These are phyloP conservation scores for Cicer chorassanicum DNA, from an alignment of 306 rosid species.

Conservation along the genomic window DNA sequence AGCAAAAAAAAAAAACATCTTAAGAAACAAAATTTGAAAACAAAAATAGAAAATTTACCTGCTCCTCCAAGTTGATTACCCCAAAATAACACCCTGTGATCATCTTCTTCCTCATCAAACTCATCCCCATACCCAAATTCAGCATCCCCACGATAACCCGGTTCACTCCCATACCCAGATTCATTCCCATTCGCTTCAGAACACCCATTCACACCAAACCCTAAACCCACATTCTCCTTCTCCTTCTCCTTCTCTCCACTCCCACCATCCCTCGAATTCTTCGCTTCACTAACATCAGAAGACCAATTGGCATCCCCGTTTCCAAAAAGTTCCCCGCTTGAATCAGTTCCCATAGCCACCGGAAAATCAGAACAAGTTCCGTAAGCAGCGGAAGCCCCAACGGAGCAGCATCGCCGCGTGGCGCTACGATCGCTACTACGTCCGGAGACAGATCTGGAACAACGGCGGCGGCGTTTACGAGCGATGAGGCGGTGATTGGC, in stretches of 20 bases:
- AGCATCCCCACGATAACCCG: slow-evolving; percentile 98
- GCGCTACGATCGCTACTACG: slow-evolving; percentile 97
- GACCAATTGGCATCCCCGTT: slow-evolving; percentile 91
- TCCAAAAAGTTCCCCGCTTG: slow-evolving; percentile 92
- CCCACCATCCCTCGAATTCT: slow-evolving; percentile 66
- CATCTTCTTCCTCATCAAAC: slow-evolving; percentile 95
- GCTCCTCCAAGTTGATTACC: slow-evolving; percentile 62
- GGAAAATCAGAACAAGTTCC: slow-evolving; percentile 98
- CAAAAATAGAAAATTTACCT: slow-evolving; percentile 46
- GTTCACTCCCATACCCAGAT: slow-evolving; percentile 97
- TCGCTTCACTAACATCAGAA: slow-evolving; percentile 91
- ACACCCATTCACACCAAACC: slow-evolving; percentile 71
- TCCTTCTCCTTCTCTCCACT: slow-evolving; percentile 85
- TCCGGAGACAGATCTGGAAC: slow-evolving; percentile 93
- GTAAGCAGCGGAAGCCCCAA: slow-evolving; percentile 87
- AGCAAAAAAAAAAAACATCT: background rate
- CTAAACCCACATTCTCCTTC: slow-evolving; percentile 67
- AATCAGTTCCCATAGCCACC: slow-evolving; percentile 87
- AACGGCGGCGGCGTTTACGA: slow-evolving; percentile 81
- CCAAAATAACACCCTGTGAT: slow-evolving; percentile 77
- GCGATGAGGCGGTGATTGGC: slow-evolving; percentile 65
- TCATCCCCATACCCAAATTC: slow-evolving; percentile 98
- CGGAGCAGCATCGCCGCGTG: slow-evolving; percentile 88
- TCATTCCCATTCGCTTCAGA: slow-evolving; percentile 78
- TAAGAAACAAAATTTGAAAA: background rate